phyloP scores from a whole-genome alignment of 176 grass and related monocot genomes.

The barley (Hordeum vulgare) region MorexV3_pseudomolecules_assembly NC_058522.1:1121489-1121988 shows the following conservation, averaged over 20 bases:
- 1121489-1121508: not conserved
- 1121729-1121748: not conserved
- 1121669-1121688: not conserved
- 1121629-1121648: too few species aligned
- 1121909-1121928: too few species aligned
- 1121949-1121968: too few species aligned
- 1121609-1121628: too few species aligned
- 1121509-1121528: not conserved
- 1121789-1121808: not conserved
- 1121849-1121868: too few species aligned
- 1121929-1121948: too few species aligned
- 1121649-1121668: too few species aligned
- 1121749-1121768: not conserved
- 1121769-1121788: not conserved
- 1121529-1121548: not conserved
- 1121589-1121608: too few species aligned
- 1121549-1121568: not conserved
- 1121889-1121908: too few species aligned
- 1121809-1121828: not conserved
- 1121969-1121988: too few species aligned
- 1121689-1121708: not conserved
- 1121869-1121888: too few species aligned
- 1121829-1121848: not conserved
- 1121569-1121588: too few species aligned
- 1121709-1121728: not conserved